Evolutionary conservation across 352 stramenopile species (phyloP), one percentile per base, ranked within the genome.

Genomic region (Phytophthora capsici): DNA sequence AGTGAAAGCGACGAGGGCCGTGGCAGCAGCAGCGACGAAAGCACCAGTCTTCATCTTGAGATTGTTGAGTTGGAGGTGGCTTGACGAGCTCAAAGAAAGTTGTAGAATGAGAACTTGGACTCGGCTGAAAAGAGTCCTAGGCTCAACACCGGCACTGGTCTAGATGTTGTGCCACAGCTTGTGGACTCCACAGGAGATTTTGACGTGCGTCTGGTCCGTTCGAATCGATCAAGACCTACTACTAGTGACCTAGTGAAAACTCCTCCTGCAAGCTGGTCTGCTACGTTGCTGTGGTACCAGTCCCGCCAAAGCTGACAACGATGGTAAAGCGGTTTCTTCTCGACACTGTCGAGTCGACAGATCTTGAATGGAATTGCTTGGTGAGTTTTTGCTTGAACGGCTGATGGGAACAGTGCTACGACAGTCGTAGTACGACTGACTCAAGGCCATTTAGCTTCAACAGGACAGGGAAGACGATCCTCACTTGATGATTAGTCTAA

Each of bases 11-110:
- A 54, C 37, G 43, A 70, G 28, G 8, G 54, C 28, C 13, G 48
- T 59, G 36, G 32, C 44, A 40, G 43, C 40, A 55, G 25, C 52
- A 46, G 53, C 43, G 59, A 66, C 23, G 45, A 69, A 38, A 49
- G 47, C n/a, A 46, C 44, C 41, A 14, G 46, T 66, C 56, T 67
- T 71, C 57, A 71, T 63, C 13, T 46, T 50, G 46, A n/a, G 26
- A 43, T 26, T 16, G 53, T 16, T 23, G 23, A 14, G 53, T 28
- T 51, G 30, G 61, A 16, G 20, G 37, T 58, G 56, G 36, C 30
- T 55, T 63, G 62, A 17, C 7, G 46, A 44, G 14, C 38, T 16
- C 22, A 34, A 44, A 47, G 63, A 12, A 34, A 44, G 51, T 77
- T 63, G 30, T 22, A 34, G 36, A 77, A 56, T 73, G 69, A 62